Percentiles rank a stretch among this genome's conserved stretches.
Conservation (phyloP, 805 yeast genomes). For the Saccharomycopsis capsularis region DNA sequence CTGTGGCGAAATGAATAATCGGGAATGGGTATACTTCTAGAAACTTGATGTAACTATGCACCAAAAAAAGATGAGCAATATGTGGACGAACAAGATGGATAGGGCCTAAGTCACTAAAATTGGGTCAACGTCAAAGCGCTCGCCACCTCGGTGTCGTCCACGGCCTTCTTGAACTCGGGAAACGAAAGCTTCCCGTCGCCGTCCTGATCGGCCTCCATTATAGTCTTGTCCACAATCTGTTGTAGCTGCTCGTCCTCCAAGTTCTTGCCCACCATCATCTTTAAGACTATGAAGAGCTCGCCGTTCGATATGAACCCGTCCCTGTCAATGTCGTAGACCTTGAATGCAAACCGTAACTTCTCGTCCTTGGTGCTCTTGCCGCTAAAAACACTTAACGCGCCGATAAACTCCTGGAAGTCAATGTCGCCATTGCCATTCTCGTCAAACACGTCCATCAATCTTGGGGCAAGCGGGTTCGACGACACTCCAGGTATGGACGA, state of each 20-base stretch:
- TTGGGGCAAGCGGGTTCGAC: constrained; percentile 78
- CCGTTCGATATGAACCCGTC: constrained; percentile 96
- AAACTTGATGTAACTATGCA: no score
- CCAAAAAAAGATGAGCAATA: no score
- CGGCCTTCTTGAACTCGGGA: constrained; percentile 74
- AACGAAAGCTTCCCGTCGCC: constrained; percentile 83
- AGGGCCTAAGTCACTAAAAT: no score
- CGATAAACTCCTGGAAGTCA: constrained; percentile 91
- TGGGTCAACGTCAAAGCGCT: constrained; percentile 49
- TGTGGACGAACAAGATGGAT: no score
- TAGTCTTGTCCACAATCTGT: constrained; percentile 94
- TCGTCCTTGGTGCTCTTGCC: constrained; percentile 75
- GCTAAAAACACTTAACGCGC: constrained; percentile 81
- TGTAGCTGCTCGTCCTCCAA: constrained; percentile 82
- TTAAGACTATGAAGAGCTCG: constrained; percentile 82
- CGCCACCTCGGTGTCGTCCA: constrained; percentile 49
- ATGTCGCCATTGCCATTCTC: constrained; percentile 88
- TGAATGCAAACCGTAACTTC: constrained; percentile 82
- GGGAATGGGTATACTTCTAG: no score
- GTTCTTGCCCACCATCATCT: constrained; percentile 95
- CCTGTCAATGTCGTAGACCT: constrained; percentile 89
- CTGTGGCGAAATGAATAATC: no score
- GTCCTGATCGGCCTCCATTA: constrained; percentile 84
- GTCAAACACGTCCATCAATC: constrained; percentile 92
- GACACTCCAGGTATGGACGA: constrained; percentile 88